Percentiles rank a stretch among this genome's conserved stretches.
phyloP scores from a whole-genome alignment of 768 basidiomycete species.

The Cystobasidium ongulense region DNA sequence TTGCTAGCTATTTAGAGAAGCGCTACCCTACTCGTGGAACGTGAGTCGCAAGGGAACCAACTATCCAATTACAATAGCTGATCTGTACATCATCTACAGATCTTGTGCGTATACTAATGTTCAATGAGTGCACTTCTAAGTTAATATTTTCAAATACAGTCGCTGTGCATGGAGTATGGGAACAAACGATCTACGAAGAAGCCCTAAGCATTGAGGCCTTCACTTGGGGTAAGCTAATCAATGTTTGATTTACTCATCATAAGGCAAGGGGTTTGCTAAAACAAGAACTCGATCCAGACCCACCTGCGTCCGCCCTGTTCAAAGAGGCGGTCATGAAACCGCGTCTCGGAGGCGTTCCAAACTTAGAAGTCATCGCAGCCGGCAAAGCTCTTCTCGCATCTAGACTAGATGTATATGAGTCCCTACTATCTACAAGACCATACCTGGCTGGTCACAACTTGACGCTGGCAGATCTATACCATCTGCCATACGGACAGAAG shows the following conservation, averaged over 20 bases:
- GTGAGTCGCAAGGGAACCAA: conserved; percentile 2
- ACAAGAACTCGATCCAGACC: background rate
- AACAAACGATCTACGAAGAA: conserved; percentile 11
- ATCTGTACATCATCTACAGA: background rate
- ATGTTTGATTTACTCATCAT: too few species aligned
- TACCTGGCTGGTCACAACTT: conserved; percentile 23
- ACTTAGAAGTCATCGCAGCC: background rate
- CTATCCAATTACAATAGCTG: background rate
- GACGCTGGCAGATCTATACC: conserved; percentile 22
- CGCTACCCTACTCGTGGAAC: conserved; percentile 17
- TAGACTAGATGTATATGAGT: conserved; percentile 19
- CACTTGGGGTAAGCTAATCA: conserved; percentile 15
- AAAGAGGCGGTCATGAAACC: conserved; percentile 9
- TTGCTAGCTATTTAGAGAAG: conserved; percentile 3
- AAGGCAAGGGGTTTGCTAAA: background rate
- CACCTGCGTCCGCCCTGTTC: background rate
- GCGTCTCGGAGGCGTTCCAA: background rate
- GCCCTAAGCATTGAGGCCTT: conserved; percentile 26
- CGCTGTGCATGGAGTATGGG: background rate
- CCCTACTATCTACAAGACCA: background rate
- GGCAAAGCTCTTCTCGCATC: background rate
- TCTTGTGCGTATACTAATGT: background rate
- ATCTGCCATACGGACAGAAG: conserved; percentile 20
- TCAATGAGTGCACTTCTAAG: background rate
- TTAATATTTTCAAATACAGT: background rate